These are phyloP conservation scores for Tephrocybe sp. DNA, from an alignment of 768 basidiomycete genomes.

Conservation along the genomic window DNA sequence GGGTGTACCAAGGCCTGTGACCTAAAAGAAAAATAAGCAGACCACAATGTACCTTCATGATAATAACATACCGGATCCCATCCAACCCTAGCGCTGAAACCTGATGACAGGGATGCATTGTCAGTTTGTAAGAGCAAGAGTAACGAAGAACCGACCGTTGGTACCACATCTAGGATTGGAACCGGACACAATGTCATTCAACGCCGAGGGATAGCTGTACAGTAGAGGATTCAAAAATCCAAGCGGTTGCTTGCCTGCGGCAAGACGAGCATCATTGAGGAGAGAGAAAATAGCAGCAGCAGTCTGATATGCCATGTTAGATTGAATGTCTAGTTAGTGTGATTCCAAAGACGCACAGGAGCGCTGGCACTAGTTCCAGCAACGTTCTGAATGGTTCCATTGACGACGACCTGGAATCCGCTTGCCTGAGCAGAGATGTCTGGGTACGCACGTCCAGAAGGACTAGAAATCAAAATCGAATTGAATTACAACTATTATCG, in stretches of 20 bases:
- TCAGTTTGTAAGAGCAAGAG: neutral
- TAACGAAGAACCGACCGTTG: slow-evolving; percentile 32
- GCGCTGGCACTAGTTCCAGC: slow-evolving; percentile 59
- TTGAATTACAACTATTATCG: neutral
- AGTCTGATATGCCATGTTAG: slow-evolving; percentile 29
- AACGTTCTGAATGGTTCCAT: slow-evolving; percentile 38
- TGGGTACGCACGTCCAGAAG: slow-evolving; percentile 55
- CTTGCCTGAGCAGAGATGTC: slow-evolving; percentile 56
- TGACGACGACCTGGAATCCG: slow-evolving; percentile 58
- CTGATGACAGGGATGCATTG: slow-evolving; percentile 12
- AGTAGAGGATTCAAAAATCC: slow-evolving; percentile 59
- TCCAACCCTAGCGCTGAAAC: slow-evolving; percentile 41
- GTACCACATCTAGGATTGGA: slow-evolving; percentile 64
- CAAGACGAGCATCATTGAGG: slow-evolving; percentile 59
- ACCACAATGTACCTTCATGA: neutral
- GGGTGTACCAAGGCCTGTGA: slow-evolving; percentile 64
- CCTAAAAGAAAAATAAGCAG: slow-evolving; percentile 25
- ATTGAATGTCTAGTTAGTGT: neutral
- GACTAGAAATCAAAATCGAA: slow-evolving; percentile 25
- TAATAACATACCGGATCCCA: slow-evolving; percentile 51
- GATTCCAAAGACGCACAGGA: slow-evolving; percentile 39
- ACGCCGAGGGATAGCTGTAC: slow-evolving; percentile 39
- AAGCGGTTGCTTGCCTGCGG: slow-evolving; percentile 41
- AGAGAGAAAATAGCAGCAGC: slow-evolving; percentile 60
- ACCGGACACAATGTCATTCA: slow-evolving; percentile 61